phyloP scores from a whole-genome alignment of 208 protist genomes.

The Trypanosoma lewisi region DNA sequence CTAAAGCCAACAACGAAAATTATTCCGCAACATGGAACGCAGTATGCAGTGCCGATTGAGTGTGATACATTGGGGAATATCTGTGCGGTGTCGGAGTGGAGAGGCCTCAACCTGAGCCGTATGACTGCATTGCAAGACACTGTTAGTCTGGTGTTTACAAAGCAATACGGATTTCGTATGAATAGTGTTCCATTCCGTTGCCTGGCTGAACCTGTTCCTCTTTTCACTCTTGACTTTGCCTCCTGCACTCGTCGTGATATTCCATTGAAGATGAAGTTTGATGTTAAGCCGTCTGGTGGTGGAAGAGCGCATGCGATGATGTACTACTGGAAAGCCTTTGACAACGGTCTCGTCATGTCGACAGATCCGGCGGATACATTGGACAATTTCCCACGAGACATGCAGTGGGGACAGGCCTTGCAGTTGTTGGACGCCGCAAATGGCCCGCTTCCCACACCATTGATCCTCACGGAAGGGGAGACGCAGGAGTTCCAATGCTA shows the following conservation, averaged over 20 bases:
- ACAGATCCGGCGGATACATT: conserved; percentile 81
- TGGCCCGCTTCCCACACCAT: conserved; percentile 38
- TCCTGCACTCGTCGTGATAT: conserved; percentile 28
- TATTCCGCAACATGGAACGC: conserved; percentile 76
- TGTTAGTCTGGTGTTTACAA: conserved; percentile 89
- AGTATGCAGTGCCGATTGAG: conserved; percentile 91
- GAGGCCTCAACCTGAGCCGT: conserved; percentile 74
- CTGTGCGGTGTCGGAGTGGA: conserved; percentile 77
- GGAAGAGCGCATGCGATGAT: conserved; percentile 86
- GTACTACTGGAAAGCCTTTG: conserved; percentile 71
- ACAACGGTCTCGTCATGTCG: conserved; percentile 55
- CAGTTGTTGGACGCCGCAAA: conserved; percentile 83
- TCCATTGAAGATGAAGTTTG: conserved; percentile 19
- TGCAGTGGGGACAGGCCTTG: conserved; percentile 94
- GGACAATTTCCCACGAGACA: conserved; percentile 91
- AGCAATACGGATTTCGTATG: conserved; percentile 93
- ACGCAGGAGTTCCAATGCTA: conserved; percentile 62
- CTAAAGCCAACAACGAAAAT: conserved; percentile 67
- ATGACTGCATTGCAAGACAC: conserved; percentile 91
- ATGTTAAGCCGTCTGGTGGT: conserved; percentile 47
- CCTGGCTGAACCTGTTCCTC: conserved; percentile 64
- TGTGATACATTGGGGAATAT: conserved; percentile 71
- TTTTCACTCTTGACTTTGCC: conserved; percentile 87
- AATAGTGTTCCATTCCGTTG: conserved; percentile 71
- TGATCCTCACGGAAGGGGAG: conserved; percentile 42